These are phyloP conservation scores for Fraxinus paxiana DNA, from an alignment of 305 asterid genomes.

Conservation along the genomic window DNA sequence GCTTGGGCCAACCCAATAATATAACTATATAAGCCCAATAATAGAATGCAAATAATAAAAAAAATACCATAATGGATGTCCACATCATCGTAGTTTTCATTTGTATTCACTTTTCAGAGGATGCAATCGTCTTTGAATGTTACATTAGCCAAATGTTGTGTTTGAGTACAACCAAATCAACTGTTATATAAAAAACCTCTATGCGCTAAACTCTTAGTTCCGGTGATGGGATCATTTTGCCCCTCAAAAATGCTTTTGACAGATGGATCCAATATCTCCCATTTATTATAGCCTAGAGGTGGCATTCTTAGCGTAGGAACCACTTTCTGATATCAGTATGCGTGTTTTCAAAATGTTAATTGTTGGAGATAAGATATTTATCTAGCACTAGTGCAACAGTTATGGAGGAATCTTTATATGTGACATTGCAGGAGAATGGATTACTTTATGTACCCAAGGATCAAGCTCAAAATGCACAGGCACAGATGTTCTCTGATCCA, in stretches of 20 bases:
- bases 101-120: not conserved
- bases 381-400: not conserved
- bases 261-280: not conserved
- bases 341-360: not conserved
- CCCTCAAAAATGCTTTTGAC: not conserved
- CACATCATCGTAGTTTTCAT: not conserved
- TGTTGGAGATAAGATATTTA: not conserved
- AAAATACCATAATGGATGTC: no score
- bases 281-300: not conserved
- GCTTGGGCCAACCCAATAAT: no score
- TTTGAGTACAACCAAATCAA: not conserved
- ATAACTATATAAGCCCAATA: no score
- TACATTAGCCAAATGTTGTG: not conserved
- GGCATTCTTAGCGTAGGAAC: not conserved
- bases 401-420: constrained; percentile 8
- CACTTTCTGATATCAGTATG: not conserved
- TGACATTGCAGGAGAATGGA: constrained; percentile 72
- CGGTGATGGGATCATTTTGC: not conserved
- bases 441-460: constrained; percentile 78
- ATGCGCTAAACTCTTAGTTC: not conserved
- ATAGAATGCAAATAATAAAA: no score
- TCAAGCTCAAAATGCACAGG: constrained; percentile 86
- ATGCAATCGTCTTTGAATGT: not conserved
- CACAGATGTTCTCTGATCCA: constrained; percentile 98
- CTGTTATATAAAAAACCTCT: not conserved